phyloP scores from a whole-genome alignment of 148 eudicot species.

The Nyssa sinensis region DNA sequence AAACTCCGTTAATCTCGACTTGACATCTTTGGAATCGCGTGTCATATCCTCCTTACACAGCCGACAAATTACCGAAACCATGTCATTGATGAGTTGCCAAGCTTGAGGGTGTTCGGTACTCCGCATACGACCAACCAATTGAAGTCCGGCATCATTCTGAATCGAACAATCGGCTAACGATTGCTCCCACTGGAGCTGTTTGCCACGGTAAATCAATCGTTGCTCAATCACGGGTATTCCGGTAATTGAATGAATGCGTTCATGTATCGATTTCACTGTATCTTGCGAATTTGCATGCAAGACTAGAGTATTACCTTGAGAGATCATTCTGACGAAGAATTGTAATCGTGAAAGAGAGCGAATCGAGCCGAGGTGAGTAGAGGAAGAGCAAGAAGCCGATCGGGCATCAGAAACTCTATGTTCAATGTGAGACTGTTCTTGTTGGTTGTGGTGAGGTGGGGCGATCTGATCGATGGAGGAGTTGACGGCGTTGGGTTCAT shows the following conservation, averaged over 20 bases:
- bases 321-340: conserved; percentile 60
- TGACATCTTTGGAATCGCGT: not conserved
- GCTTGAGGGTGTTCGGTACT: conserved; percentile 66
- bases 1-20: conserved; percentile 18
- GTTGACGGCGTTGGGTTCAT: too few species aligned
- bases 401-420: too few species aligned
- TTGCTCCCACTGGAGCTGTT: conserved; percentile 68
- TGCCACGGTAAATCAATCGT: conserved; percentile 56
- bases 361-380: too few species aligned
- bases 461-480: too few species aligned
- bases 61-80: conserved; percentile 35
- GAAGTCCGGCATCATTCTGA: conserved; percentile 50
- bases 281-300: conserved; percentile 41
- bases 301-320: conserved; percentile 41
- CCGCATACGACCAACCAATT: conserved; percentile 64
- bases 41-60: conserved; percentile 32
- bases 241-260: conserved; percentile 35
- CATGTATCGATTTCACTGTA: conserved; percentile 46
- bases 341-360: too few species aligned
- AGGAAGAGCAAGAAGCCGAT: too few species aligned
- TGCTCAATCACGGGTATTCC: conserved; percentile 52
- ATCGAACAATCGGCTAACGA: conserved; percentile 45
- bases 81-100: conserved; percentile 46
- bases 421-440: too few species aligned
- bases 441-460: too few species aligned